Evolutionary conservation across 2,329 filamentous ascomycete genomes (phyloP).

Genomic region (Septoria linicola): DNA sequence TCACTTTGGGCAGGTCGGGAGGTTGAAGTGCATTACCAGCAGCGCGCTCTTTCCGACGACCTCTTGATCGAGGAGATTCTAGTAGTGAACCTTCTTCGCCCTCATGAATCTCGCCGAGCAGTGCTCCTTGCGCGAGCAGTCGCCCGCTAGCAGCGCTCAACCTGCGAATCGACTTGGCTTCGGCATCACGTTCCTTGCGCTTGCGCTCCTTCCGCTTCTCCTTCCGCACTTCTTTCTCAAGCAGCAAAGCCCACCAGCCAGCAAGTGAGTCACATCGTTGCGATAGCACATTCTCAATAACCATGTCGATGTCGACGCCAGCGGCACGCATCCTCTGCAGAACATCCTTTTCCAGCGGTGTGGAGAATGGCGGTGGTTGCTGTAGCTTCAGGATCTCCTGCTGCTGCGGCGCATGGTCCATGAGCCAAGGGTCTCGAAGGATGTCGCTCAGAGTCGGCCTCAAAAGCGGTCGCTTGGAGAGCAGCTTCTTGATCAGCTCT

Average conservation of each 20-base stretch:
- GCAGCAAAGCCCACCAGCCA: conserved; percentile 92
- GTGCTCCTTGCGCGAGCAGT: conserved; percentile 67
- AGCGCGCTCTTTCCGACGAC: conserved; percentile 69
- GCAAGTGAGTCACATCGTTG: conserved; percentile 87
- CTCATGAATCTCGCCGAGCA: conserved; percentile 77
- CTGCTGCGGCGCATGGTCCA: conserved; percentile 82
- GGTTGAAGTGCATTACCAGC: conserved; percentile 47
- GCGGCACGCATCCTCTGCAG: conserved; percentile 89
- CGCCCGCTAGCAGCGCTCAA: conserved; percentile 88
- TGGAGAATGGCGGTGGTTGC: conserved; percentile 79
- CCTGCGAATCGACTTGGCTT: conserved; percentile 74
- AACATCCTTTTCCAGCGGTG: conserved; percentile 83
- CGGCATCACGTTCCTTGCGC: conserved; percentile 77
- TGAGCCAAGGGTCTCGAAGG: conserved; percentile 79
- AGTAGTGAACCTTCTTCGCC: conserved; percentile 56
- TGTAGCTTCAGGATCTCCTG: conserved; percentile 83
- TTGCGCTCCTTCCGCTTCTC: conserved; percentile 76
- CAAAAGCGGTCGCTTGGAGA: conserved; percentile 85
- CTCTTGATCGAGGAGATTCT: conserved; percentile 66
- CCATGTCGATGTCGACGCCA: conserved; percentile 88
- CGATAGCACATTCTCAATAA: conserved; percentile 89
- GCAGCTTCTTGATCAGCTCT: conserved; percentile 71
- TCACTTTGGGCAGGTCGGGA: conserved; percentile 74
- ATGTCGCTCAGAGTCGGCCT: conserved; percentile 82
- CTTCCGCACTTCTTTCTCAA: conserved; percentile 94